Evolutionary conservation across 257 asterid genomes (phyloP), one percentile per base, ranked within the genome.

Genomic region (Przewalskia tangutica): DNA sequence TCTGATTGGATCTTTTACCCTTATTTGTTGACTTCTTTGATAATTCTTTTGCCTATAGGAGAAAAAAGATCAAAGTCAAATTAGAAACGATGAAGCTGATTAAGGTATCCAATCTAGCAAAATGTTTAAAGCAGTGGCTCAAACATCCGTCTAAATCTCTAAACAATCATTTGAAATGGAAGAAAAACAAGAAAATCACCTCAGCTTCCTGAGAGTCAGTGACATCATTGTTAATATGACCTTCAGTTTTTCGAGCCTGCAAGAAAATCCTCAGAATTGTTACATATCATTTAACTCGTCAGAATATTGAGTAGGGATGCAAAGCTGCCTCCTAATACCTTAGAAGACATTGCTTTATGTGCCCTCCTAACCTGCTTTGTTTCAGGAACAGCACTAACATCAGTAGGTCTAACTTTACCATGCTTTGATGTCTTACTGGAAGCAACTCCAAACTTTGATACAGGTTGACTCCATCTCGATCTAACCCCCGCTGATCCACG

Each of bases 1-100:
- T 89, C 55, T 88, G 97, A 82, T 92, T 81, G 81, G 95, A 83
- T 86, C 87, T 89, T 88, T 88, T 91, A 81, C 77, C 85, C 91
- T 89, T 93, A 77, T 50, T 85, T 87, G 70, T 73, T 63, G 79
- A 59, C 83, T 86, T 89, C 89, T 88, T 92, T 83, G 87, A 92
- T 17, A 80, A 77, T 86, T 90, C 94, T 88, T 88, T 89, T 84
- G 84, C 88, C 97, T 93, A 85, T 63, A 85, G 86, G 80, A 84
- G 86, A 84, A 44, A 59, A 56, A 5, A 34, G 51, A 80, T 32
- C 51, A 63, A 1, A 27, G 83, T 81, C 67, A 81, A 81, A 81
- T 65, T 34, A 56, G 55, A 32, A 36, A 34, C 1, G 46, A 27
- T 12, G 78, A 58, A 71, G 78, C 58, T 71, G 58, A 71, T 18